Evolutionary conservation across 805 yeast species (phyloP), one percentile per base, ranked within the genome.

Genomic region (Pichia kluyveri): DNA sequence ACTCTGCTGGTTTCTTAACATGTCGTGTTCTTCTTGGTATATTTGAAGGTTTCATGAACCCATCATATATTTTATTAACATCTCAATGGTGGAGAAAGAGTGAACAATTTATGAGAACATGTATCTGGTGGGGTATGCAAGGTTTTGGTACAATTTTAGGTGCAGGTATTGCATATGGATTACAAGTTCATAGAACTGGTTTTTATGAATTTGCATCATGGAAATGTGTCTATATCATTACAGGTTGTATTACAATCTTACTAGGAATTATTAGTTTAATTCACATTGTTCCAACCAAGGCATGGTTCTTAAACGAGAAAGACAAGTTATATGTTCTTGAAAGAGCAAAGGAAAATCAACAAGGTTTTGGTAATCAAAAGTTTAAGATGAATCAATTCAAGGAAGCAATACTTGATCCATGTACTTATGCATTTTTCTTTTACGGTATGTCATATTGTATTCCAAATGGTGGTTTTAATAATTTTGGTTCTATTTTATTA

Each of bases 21-120:
- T 51, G 73, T 28, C 52, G 75, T 37, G 71, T 74, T 54, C 68
- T 73, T 53, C 56, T 76, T 19, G 82, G 82, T 67, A 31, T 64
- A 2, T 54, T 55, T 51, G 70, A 66, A 52, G 50, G 55, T 23
- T 48, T 53, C 14, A 54, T 54, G 26, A 51, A 54, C 11, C 44
- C 47, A 9, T 51, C 54, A 34, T 39, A 50, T n/a, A 48, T 51
- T 26, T 42, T 47, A 3, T 47, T 51, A 9, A 42, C 39, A 30
- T 48, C 51, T 8, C 55, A 51, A 54, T 60, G 63, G 62, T 60
- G 58, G 46, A 55, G 49, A 12, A 59, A 52, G 46, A 45, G 45
- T 18, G 64, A 60, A 45, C 61, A 56, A 41, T 53, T 61, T 18
- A 42, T 55, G 43, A 55, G 57, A 36, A 52, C 54, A 8, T 44